Evolutionary conservation across 257 asterid genomes (phyloP).

Genomic region (Penstemon newberryi): DNA sequence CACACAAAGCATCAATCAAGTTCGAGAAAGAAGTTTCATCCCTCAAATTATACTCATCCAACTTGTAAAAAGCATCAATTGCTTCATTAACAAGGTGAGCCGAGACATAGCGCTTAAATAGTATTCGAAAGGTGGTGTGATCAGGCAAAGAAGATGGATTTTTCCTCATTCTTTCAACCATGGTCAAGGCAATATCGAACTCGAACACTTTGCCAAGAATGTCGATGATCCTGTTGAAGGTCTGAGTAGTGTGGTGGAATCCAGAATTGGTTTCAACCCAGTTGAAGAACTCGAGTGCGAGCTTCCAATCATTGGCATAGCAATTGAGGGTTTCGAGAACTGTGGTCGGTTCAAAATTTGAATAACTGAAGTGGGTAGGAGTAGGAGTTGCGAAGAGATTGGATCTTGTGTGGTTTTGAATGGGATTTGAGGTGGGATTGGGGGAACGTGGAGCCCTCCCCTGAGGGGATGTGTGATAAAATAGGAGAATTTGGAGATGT

Average conservation of each 20-base stretch:
- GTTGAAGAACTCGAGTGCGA: constrained; percentile 78
- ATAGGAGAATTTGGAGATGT: constrained; percentile 22
- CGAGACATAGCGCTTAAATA: constrained; percentile 73
- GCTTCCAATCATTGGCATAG: constrained; percentile 81
- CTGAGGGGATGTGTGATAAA: constrained; percentile 25
- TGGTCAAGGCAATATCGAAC: constrained; percentile 61
- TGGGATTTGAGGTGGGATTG: constrained; percentile 28
- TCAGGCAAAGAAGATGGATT: constrained; percentile 50
- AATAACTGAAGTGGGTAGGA: constrained; percentile 27
- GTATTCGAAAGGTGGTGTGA: constrained; percentile 64
- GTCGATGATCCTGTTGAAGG: constrained; percentile 66
- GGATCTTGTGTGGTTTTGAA: constrained; percentile 22
- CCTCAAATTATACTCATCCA: constrained; percentile 62
- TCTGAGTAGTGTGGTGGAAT: constrained; percentile 63
- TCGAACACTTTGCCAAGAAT: constrained; percentile 86
- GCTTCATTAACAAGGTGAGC: constrained; percentile 87
- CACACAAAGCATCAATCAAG: constrained; percentile 82
- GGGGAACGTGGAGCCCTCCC: constrained; percentile 26
- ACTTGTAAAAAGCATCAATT: constrained; percentile 56
- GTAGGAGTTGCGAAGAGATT: constrained; percentile 26
- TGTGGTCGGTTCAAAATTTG: constrained; percentile 37
- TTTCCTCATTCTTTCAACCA: constrained; percentile 56
- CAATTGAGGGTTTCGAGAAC: constrained; percentile 67
- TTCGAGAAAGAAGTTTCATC: constrained; percentile 68
- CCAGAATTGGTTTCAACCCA: constrained; percentile 68